phyloP scores from a whole-genome alignment of 2,329 filamentous ascomycete species.

The Periglandula ipomoeae region DNA sequence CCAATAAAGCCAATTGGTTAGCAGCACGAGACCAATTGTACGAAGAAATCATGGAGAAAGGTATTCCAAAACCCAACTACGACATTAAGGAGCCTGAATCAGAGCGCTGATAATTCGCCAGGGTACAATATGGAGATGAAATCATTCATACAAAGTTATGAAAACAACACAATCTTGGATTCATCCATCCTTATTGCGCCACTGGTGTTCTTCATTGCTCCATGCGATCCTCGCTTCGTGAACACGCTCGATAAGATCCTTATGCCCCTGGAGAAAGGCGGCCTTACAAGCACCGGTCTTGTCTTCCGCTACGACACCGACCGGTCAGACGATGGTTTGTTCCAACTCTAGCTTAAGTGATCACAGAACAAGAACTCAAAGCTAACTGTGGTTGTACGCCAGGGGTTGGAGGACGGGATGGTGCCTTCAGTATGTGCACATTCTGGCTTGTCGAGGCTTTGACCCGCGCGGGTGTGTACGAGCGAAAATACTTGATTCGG shows the following conservation, averaged over 20 bases:
- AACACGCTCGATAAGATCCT: slow-evolving; percentile 66
- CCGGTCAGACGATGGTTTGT: slow-evolving; percentile 56
- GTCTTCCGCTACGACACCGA: slow-evolving; percentile 68
- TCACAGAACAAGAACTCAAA: not conserved
- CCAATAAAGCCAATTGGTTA: slow-evolving; percentile 58
- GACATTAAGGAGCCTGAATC: not conserved
- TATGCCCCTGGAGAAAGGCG: slow-evolving; percentile 63
- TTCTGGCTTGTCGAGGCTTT: slow-evolving; percentile 77
- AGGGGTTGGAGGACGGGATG: slow-evolving; percentile 67
- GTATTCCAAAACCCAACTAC: slow-evolving; percentile 17
- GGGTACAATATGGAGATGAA: slow-evolving; percentile 58
- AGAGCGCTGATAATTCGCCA: not conserved
- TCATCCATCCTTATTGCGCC: slow-evolving; percentile 69
- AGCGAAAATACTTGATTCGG: slow-evolving; percentile 51
- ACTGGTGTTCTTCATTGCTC: slow-evolving; percentile 70
- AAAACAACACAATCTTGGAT: slow-evolving; percentile 60
- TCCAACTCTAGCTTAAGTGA: too few relatives aligned
- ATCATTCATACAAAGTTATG: slow-evolving; percentile 68
- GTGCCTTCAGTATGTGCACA: slow-evolving; percentile 73
- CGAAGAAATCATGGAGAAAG: slow-evolving; percentile 69
- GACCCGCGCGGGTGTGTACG: slow-evolving; percentile 57
- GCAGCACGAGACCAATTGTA: slow-evolving; percentile 58
- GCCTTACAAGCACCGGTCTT: slow-evolving; percentile 63
- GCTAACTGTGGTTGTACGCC: not conserved
- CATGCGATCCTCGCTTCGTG: slow-evolving; percentile 67